These are phyloP conservation scores for Aspergillus phoenicis DNA, from an alignment of 2,329 filamentous ascomycete genomes.

Conservation along the genomic window DNA sequence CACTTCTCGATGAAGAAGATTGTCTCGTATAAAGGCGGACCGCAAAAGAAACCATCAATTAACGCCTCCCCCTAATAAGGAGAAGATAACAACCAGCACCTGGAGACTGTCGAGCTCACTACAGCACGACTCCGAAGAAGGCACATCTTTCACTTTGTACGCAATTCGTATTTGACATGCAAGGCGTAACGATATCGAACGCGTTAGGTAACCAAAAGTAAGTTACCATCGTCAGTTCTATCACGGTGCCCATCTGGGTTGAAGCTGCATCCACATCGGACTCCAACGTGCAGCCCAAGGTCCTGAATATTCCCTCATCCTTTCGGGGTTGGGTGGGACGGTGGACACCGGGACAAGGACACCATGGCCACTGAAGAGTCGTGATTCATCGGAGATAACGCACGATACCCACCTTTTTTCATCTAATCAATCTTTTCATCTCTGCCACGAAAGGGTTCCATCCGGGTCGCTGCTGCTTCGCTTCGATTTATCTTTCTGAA, in stretches of 20 bases:
- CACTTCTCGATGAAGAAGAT: not conserved
- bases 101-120: not conserved
- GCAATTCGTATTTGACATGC: not conserved
- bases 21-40: not conserved
- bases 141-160: not conserved
- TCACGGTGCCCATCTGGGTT: not conserved
- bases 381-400: constrained; percentile 22
- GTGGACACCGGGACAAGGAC: constrained; percentile 10
- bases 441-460: constrained; percentile 10
- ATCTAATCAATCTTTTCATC: constrained; percentile 31
- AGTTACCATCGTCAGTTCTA: not conserved
- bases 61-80: not conserved
- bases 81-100: not conserved
- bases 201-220: constrained; percentile 8
- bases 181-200: not conserved
- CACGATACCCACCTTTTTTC: constrained; percentile 24
- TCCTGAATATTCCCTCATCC: constrained; percentile 8
- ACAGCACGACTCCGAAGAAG: not conserved
- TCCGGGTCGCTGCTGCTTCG: not conserved
- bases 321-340: constrained; percentile 9
- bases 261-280: constrained; percentile 1
- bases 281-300: not conserved
- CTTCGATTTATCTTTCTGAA: not conserved
- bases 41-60: not conserved
- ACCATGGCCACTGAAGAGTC: constrained; percentile 11